Evolutionary conservation across 1,139 yeast genomes (phyloP).

Genomic region (Zygoascus hellenicus): DNA sequence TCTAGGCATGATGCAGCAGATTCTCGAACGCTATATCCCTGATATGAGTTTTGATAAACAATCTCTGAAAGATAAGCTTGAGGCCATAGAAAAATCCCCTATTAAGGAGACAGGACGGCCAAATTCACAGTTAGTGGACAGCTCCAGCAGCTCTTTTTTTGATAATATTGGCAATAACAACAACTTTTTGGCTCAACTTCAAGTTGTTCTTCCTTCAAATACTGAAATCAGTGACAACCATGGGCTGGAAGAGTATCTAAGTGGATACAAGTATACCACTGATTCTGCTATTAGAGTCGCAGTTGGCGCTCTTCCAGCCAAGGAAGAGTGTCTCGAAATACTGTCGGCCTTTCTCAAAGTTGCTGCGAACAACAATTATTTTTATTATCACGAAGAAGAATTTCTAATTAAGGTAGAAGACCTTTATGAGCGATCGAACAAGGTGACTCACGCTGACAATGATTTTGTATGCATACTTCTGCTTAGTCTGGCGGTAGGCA

Average conservation of each 20-base stretch:
- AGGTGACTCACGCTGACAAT: slow-evolving; percentile 3
- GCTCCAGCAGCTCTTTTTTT: slow-evolving; percentile 3
- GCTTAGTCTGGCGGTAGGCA: slow-evolving; percentile 8
- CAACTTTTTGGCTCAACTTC: slow-evolving; percentile 10
- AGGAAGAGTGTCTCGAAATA: background rate
- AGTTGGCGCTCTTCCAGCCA: slow-evolving; percentile 8
- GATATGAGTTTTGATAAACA: slow-evolving; percentile 3
- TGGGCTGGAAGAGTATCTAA: background rate
- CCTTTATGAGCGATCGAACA: slow-evolving; percentile 2
- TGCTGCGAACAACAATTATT: slow-evolving; percentile 11
- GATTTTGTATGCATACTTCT: slow-evolving; percentile 6
- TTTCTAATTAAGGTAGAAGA: background rate
- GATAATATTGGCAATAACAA: slow-evolving; percentile 2
- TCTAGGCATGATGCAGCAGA: slow-evolving; percentile 6
- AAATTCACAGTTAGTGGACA: background rate
- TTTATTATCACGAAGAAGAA: slow-evolving; percentile 2
- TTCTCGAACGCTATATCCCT: slow-evolving; percentile 1
- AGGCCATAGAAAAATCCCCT: background rate
- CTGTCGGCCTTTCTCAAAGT: slow-evolving; percentile 7
- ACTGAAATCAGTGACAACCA: background rate
- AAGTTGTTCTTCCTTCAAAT: slow-evolving; percentile 3
- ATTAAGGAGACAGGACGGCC: background rate
- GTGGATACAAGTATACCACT: background rate
- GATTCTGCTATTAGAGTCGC: slow-evolving; percentile 6
- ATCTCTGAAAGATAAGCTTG: background rate